Conservation (phyloP, 2,329 filamentous ascomycete species). For the Colletotrichum somersetense region DNA sequence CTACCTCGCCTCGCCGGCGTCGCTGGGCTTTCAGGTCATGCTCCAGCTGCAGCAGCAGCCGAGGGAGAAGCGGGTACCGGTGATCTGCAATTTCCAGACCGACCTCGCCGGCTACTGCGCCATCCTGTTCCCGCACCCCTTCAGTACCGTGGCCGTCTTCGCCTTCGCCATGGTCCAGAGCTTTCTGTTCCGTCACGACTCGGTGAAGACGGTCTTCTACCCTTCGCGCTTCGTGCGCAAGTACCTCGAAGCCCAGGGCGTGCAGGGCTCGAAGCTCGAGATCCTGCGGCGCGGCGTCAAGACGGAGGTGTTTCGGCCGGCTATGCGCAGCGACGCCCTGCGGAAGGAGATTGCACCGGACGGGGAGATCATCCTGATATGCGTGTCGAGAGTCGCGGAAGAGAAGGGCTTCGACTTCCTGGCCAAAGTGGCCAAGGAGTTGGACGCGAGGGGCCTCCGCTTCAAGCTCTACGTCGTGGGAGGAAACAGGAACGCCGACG, state of each 20-base stretch:
- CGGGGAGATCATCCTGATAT: slow-evolving; percentile 74
- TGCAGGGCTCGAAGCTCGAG: slow-evolving; percentile 68
- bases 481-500: slow-evolving; percentile 73
- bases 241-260: slow-evolving; percentile 70
- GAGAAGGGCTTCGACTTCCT: slow-evolving; percentile 81
- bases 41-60: slow-evolving; percentile 74
- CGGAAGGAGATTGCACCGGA: slow-evolving; percentile 69
- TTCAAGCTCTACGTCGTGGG: slow-evolving; percentile 78
- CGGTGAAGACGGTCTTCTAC: slow-evolving; percentile 77
- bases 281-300: slow-evolving; percentile 75
- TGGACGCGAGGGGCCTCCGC: slow-evolving; percentile 66
- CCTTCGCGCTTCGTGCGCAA: slow-evolving; percentile 72
- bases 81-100: slow-evolving; percentile 79
- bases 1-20: slow-evolving; percentile 78
- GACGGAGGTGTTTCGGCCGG: slow-evolving; percentile 71
- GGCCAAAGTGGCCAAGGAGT: slow-evolving; percentile 64
- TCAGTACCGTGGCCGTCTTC: slow-evolving; percentile 72
- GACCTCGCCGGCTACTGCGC: slow-evolving; percentile 77
- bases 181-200: slow-evolving; percentile 72
- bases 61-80: slow-evolving; percentile 65
- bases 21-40: slow-evolving; percentile 77
- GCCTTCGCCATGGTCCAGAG: slow-evolving; percentile 74
- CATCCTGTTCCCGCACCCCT: slow-evolving; percentile 74
- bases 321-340: slow-evolving; percentile 63
- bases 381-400: slow-evolving; percentile 74